Base-by-base conservation (phyloP, 345 rosid species). In the Luvunga scandens region DNA sequence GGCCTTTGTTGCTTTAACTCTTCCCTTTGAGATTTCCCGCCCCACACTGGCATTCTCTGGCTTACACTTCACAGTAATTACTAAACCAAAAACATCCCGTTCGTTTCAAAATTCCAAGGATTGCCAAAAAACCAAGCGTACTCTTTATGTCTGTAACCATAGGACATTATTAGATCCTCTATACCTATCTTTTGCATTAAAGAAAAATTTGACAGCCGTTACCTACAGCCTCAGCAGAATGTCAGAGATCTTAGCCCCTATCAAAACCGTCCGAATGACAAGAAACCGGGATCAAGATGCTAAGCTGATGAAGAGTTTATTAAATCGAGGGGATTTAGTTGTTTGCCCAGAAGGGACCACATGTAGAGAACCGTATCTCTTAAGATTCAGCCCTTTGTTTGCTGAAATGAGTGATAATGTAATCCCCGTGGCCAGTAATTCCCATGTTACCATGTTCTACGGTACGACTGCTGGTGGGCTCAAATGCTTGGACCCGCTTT, bases 331-430 rank as follows among this genome's bases (percentile, higher is more conserved):
- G 31, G 90, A 92, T 77, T 83, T 94, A 1, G 95, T 89, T 5
- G 88, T 92, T 56, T 94, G 94, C 45, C 98, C 97, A 0, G 98
- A 94, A 85, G 98, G 98, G 42, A 92, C 98, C 64, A 94, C 98
- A 12, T 91, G 97, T 61, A 83, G 98, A 74, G 95, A 94, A 69
- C 94, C 95, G 18, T 85, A 83, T 79, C 85, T 94, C 42, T 87
- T 92, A 9, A 79, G 97, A 62, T 92, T 94, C 81, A 92, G 97
- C 75, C 94, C 98, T 19, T 71, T 91, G 77, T 94, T 94, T 61
- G 79, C 93, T 0, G 97, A 94, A 75, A 64, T 88, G 66, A 86
- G 88, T 48, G 86, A 90, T 28, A 75, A 83, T 57, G 86, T 92
- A n/a, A 82, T 91, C 42, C 94, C 94, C 0, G 93, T 90, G 25